Conservation (phyloP, 352 stramenopile species). For the Phytophthora colocasiae region DNA sequence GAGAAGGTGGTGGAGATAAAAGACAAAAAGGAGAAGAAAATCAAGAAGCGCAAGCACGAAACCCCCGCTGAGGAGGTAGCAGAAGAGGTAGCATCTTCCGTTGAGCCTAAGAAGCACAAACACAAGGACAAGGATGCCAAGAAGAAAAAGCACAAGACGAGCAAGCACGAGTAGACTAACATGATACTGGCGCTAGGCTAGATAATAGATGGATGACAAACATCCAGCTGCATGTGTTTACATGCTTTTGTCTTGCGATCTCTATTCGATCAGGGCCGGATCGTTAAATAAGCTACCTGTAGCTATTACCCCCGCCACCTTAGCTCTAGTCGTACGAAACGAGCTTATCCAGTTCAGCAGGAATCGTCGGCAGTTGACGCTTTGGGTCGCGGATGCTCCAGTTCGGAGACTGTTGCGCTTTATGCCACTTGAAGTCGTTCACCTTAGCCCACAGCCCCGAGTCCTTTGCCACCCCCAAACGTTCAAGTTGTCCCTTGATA, state of each 20-base stretch:
- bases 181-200: constrained; percentile 8
- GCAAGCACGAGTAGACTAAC: constrained; percentile 56
- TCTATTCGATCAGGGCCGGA: constrained; percentile 12
- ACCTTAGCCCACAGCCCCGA: constrained; percentile 86
- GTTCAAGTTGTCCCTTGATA: constrained; percentile 68
- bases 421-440: constrained; percentile 94
- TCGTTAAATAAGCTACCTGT: constrained; percentile 33
- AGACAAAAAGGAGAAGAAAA: constrained; percentile 35
- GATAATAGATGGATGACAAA: constrained; percentile 31
- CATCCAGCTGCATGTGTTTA: constrained; percentile 40
- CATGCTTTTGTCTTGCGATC: constrained; percentile 19
- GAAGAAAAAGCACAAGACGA: constrained; percentile 65
- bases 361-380: constrained; percentile 47
- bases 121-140: constrained; percentile 43
- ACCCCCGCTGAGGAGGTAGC: constrained; percentile 29
- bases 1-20: constrained; percentile 22
- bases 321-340: constrained; percentile 44
- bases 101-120: constrained; percentile 39
- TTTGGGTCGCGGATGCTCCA: constrained; percentile 77
- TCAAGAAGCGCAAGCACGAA: constrained; percentile 46
- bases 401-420: constrained; percentile 86
- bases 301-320: neutral
- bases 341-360: constrained; percentile 38
- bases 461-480: constrained; percentile 57
- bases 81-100: constrained; percentile 27